These are phyloP conservation scores for Neospermospora avenae DNA, from an alignment of 2,329 filamentous ascomycete species.

Conservation along the genomic window DNA sequence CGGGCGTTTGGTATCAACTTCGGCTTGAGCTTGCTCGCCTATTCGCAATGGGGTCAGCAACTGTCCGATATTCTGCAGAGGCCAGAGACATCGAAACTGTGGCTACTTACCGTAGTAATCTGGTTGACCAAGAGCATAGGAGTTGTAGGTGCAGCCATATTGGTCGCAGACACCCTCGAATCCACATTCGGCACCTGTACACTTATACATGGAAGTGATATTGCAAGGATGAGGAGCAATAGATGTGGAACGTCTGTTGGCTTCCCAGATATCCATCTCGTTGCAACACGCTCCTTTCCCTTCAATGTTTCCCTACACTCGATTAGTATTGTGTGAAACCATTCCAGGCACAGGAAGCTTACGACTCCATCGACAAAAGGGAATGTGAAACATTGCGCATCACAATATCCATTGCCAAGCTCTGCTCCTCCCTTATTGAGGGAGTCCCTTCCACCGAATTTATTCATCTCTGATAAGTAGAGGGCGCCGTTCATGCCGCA, in stretches of 20 bases:
- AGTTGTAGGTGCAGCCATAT: constrained; percentile 60
- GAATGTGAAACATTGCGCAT: constrained; percentile 53
- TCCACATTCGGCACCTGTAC: constrained; percentile 43
- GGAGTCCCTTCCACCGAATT: constrained; percentile 54
- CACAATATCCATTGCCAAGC: constrained; percentile 63
- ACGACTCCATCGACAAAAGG: constrained; percentile 53
- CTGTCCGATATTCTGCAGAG: too few relatives aligned
- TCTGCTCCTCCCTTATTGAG: constrained; percentile 57
- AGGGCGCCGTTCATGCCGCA: constrained; percentile 72
- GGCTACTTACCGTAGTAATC: constrained; percentile 46
- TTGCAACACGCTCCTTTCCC: constrained; percentile 59
- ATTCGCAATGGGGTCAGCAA: too few relatives aligned
- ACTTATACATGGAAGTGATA: constrained; percentile 49
- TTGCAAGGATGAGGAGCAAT: constrained; percentile 43
- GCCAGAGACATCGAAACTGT: too few relatives aligned
- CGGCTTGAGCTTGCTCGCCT: constrained; percentile 41
- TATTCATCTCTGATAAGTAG: constrained; percentile 63
- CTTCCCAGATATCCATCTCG: constrained; percentile 68
- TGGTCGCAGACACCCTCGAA: constrained; percentile 56
- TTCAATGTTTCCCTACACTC: constrained; percentile 50
- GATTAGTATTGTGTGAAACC: neutral
- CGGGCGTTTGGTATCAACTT: constrained; percentile 47
- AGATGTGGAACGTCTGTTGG: constrained; percentile 55
- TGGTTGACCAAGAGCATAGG: constrained; percentile 54
- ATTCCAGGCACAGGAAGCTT: constrained; percentile 31